Evolutionary conservation across 495 filamentous ascomycete genomes (phyloP).

Genomic region (Penicillium argentinense): DNA sequence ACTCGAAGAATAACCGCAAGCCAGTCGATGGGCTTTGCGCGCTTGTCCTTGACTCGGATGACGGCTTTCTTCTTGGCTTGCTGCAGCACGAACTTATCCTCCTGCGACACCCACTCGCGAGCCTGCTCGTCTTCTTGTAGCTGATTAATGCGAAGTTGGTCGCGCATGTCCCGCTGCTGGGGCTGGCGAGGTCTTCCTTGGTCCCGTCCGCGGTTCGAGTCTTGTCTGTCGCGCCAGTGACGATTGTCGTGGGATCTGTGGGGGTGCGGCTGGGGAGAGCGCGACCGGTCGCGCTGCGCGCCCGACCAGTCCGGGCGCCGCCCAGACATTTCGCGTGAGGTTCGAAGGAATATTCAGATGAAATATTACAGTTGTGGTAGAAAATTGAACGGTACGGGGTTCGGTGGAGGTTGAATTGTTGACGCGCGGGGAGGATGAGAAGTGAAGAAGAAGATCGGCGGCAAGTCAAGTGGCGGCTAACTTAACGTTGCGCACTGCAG

Average conservation of each 20-base stretch:
- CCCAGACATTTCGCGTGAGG: conserved; percentile 38
- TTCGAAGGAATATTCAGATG: too few relatives aligned
- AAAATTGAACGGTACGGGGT: too few relatives aligned
- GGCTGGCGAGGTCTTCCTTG: conserved; percentile 23
- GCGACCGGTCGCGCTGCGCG: conserved; percentile 41
- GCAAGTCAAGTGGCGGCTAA: conserved; percentile 33
- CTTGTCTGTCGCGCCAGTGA: conserved; percentile 28
- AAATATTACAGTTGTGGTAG: too few relatives aligned
- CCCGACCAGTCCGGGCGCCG: conserved; percentile 32
- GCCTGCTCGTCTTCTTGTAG: conserved; percentile 75
- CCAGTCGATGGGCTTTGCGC: conserved; percentile 94
- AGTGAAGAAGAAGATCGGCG: conserved; percentile 22
- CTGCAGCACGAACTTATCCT: conserved; percentile 94
- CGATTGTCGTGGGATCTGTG: conserved; percentile 36
- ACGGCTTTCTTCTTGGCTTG: conserved; percentile 98
- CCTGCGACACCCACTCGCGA: conserved; percentile 84
- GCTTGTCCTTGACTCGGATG: conserved; percentile 90
- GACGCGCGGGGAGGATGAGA: conserved; percentile 17
- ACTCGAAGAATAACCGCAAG: conserved; percentile 87
- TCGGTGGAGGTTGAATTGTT: neutral
- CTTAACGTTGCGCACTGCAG: conserved; percentile 17
- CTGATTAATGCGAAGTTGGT: conserved; percentile 57
- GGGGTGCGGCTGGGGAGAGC: conserved; percentile 42
- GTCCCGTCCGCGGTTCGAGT: conserved; percentile 20
- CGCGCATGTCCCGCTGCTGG: conserved; percentile 41